Base-by-base conservation (phyloP, 2,329 filamentous ascomycete species). In the Colletotrichum sp. region DNA sequence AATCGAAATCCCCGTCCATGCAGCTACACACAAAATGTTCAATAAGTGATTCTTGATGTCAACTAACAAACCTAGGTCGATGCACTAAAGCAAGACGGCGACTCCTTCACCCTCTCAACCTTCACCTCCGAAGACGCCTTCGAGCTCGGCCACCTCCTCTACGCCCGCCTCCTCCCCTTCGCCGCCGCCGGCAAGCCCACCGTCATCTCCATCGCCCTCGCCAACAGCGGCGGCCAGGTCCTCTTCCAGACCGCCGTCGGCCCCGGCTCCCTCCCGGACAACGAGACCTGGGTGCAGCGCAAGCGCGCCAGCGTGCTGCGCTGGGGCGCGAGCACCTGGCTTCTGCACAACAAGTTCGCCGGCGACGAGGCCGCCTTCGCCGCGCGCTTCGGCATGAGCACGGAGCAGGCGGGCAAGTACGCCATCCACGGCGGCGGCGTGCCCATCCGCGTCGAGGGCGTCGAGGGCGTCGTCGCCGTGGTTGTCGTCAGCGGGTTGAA, bases 371-470 rank as follows among this genome's bases (percentile, higher is more conserved):
- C 81, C 28, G 86, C 85, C 4, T 96, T 96, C 83, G 88, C 89
- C 55, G 87, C 88, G 36, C 93, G 94, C 81, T 94, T 90, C 80
- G 92, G 89, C 38, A 85, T 96, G 80, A 88, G 90, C 7, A 84
- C 86, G 55, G 89, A 88, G 65, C 87, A 87, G 18, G 89, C 88
- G 3, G 87, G 88, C 69, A 86, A 90, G 36, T 96, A 94, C 86
- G 94, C 94, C 1, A 94, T 96, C 76, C 94, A 96, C 83, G 95
- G 95, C 0, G 95, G 95, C 26, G 95, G 89, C 0, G 91, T 95
- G 77, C 95, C 95, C 0, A 89, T 96, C 36, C 88, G 91, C 9
- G 94, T 96, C 8, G 86, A 86, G 69, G 93, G 93, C 0, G 93
- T 96, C 2, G 94, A 96, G 84, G 94, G 94, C 1, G 85, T 95